Evolutionary conservation across 805 yeast genomes (phyloP).

Genomic region (Candida ipomoeae): DNA sequence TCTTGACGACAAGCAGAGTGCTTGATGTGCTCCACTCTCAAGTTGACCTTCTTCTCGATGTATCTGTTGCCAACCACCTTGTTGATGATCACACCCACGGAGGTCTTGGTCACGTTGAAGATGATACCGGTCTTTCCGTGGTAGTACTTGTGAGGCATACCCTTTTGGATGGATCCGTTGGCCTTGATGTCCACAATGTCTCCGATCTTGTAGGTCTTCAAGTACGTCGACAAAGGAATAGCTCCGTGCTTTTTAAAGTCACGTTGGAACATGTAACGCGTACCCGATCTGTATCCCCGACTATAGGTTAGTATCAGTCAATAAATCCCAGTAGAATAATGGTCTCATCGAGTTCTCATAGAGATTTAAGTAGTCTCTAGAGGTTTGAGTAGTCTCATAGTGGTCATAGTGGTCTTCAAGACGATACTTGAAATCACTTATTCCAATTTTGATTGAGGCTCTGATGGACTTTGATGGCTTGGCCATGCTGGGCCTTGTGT

Average conservation of each 20-base stretch:
- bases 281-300: constrained; percentile 99
- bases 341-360: too few relatives aligned
- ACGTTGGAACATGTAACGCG: constrained; percentile 99
- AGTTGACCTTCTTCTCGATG: constrained; percentile 97
- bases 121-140: constrained; percentile 99
- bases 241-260: constrained; percentile 98
- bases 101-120: constrained; percentile 96
- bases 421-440: too few relatives aligned
- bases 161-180: constrained; percentile 98
- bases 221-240: constrained; percentile 91
- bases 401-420: too few relatives aligned
- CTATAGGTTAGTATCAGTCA: constrained; percentile 26
- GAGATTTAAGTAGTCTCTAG: background rate
- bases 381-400: too few relatives aligned
- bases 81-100: constrained; percentile 98
- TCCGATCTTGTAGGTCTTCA: constrained; percentile 97
- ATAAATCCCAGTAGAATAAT: too few relatives aligned
- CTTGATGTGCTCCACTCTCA: constrained; percentile 98
- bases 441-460: too few relatives aligned
- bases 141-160: constrained; percentile 99
- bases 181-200: constrained; percentile 99
- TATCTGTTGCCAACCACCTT: constrained; percentile 99
- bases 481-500: too few relatives aligned
- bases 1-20: constrained; percentile 99
- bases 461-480: background rate